Base-by-base conservation (phyloP, 2,329 filamentous ascomycete species). In the Cyphellophora attinorum region DNA sequence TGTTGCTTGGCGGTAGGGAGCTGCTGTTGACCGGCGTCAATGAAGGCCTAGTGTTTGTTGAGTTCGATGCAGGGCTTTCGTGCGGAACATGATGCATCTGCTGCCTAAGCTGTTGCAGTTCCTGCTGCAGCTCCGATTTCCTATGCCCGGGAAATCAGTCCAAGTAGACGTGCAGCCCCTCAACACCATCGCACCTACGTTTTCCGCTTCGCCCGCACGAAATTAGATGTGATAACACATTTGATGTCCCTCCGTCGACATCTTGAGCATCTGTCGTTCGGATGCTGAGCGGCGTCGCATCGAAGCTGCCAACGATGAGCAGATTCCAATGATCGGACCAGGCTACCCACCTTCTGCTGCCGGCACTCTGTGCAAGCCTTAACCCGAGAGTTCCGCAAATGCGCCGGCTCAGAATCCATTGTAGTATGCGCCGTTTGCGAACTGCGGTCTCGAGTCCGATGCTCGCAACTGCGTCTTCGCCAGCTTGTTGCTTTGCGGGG, bases 361-460 rank as follows among this genome's bases (percentile, higher is more conserved):
- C 76, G 65, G 53, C 76, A 80, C 51, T 80, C 74, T 50, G 79
- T 79, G 54, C 76, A 80, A n/a, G 76, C 76, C 49, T 35, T 41
- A 14, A 41, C 19, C 21, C 21, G 8, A 25, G 21, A 25, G 21
- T n/a, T 25, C n/a, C 21, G 8, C 21, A 25, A n/a, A 25, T 25
- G 21, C 8, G 21, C 8, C n/a, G 21, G 21, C 8, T 25, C 21
- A 25, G n/a, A 8, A n/a, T 25, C 21, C 21, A 25, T 25, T 8
- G 8, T 25, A n/a, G 21, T n/a, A n/a, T n/a, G n/a, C n/a, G n/a
- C n/a, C n/a, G n/a, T n/a, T n/a, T n/a, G n/a, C n/a, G n/a, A n/a
- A n/a, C n/a, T n/a, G n/a, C n/a, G n/a, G n/a, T n/a, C n/a, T n/a
- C n/a, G n/a, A n/a, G n/a, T n/a, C n/a, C n/a, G n/a, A n/a, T n/a